Conservation (phyloP, 306 rosid genomes). For the Macrotyloma uniflorum region DNA sequence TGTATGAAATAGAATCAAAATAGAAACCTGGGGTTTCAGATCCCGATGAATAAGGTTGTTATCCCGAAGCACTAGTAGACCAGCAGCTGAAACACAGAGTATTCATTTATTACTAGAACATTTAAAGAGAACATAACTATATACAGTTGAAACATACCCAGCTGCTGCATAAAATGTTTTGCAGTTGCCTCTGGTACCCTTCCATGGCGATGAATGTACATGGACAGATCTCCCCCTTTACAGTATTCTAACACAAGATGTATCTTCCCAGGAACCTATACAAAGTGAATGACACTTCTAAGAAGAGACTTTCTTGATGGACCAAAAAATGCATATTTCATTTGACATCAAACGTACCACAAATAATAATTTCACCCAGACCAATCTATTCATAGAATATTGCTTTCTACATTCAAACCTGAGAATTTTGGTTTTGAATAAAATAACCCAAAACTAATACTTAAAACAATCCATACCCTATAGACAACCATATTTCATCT, state of each 20-base stretch:
- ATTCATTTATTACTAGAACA: slow-evolving; percentile 34
- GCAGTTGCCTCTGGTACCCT: slow-evolving; percentile 85
- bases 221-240: slow-evolving; percentile 94
- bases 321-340: slow-evolving; percentile 30
- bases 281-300: slow-evolving; percentile 34
- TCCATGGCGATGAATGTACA: slow-evolving; percentile 85
- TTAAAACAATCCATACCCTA: slow-evolving; percentile 12
- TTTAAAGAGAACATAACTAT: slow-evolving; percentile 6
- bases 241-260: slow-evolving; percentile 96
- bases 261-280: slow-evolving; percentile 93
- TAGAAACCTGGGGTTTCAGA: slow-evolving; percentile 90
- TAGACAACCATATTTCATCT: slow-evolving; percentile 11
- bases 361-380: slow-evolving; percentile 15
- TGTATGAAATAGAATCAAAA: slow-evolving; percentile 21
- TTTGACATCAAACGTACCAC: slow-evolving; percentile 3
- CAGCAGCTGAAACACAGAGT: slow-evolving; percentile 74
- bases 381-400: slow-evolving; percentile 27
- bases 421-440: slow-evolving; percentile 19
- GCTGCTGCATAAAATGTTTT: slow-evolving; percentile 92
- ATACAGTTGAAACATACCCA: slow-evolving; percentile 61
- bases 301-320: slow-evolving; percentile 16
- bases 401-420: slow-evolving; percentile 17
- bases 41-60: slow-evolving; percentile 94
- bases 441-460: slow-evolving; percentile 4
- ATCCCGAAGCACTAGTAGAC: slow-evolving; percentile 90